Percentiles rank a stretch among this genome's conserved stretches.
Conservation (phyloP, 129 eudicot species). For the Lactuca sativa region DNA sequence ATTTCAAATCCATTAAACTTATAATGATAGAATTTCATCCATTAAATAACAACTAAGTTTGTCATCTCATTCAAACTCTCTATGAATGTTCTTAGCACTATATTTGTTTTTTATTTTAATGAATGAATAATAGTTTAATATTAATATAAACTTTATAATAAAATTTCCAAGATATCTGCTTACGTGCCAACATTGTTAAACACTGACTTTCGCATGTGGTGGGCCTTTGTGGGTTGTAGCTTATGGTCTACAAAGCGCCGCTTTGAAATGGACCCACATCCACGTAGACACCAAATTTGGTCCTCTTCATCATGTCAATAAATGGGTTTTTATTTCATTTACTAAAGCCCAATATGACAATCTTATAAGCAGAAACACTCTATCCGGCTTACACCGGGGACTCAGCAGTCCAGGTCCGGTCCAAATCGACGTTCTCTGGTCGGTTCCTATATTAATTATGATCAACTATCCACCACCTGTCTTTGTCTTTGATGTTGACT, state of each 20-base stretch:
- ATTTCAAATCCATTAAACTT: too few species aligned
- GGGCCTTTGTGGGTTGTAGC: neutral
- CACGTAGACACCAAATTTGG: neutral
- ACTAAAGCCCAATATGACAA: neutral
- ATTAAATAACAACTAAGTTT: too few species aligned
- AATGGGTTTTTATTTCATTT: slow-evolving; percentile 2
- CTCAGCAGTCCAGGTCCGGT: too few species aligned
- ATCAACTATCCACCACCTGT: too few species aligned
- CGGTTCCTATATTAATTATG: too few species aligned
- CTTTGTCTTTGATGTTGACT: too few species aligned
- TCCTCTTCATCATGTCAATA: neutral
- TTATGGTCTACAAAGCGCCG: neutral
- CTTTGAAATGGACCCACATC: neutral
- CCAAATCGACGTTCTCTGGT: too few species aligned
- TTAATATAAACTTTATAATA: neutral
- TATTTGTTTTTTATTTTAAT: too few species aligned
- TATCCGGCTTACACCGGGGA: too few species aligned
- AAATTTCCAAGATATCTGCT: neutral
- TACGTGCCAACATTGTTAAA: neutral
- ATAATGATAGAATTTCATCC: too few species aligned
- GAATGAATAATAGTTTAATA: neutral
- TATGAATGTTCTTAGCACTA: too few species aligned
- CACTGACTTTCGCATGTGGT: neutral
- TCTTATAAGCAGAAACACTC: neutral
- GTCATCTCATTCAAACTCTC: too few species aligned